Percentiles rank a stretch among this genome's conserved stretches.
These are phyloP conservation scores for Dillenia turbinata DNA, from an alignment of 164 flowering plant species.

Conservation along the genomic window DNA sequence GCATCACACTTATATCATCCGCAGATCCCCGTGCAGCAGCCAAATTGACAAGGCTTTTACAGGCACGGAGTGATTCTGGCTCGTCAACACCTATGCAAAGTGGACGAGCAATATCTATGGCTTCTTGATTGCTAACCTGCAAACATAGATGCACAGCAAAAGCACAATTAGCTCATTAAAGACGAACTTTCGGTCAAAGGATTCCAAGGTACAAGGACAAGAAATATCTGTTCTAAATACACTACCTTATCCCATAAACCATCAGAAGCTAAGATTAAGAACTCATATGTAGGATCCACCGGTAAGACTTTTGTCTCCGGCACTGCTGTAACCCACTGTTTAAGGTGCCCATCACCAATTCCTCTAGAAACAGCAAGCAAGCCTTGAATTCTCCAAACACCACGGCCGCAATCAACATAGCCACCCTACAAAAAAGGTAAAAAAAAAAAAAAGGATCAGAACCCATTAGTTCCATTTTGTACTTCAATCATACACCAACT, in stretches of 20 bases:
- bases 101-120: conserved; percentile 55
- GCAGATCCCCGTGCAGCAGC: conserved; percentile 49
- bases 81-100: conserved; percentile 22
- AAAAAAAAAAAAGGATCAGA: neutral
- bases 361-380: conserved; percentile 57
- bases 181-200: no score
- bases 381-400: conserved; percentile 58
- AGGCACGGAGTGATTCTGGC: conserved; percentile 36
- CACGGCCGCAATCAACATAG: conserved; percentile 30
- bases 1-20: conserved; percentile 32
- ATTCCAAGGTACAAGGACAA: no score
- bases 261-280: conserved; percentile 58
- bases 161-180: no score
- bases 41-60: conserved; percentile 49
- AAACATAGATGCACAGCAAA: neutral
- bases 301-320: conserved; percentile 34
- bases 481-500: neutral
- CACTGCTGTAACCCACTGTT: conserved; percentile 49
- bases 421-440: conserved; percentile 37
- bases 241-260: conserved; percentile 68
- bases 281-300: conserved; percentile 37
- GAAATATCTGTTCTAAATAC: no score
- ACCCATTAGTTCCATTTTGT: neutral
- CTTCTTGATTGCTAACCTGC: conserved; percentile 75
- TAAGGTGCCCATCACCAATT: conserved; percentile 46